Evolutionary conservation across 2,329 filamentous ascomycete genomes (phyloP).

Genomic region (Pseudogymnoascus sp.): DNA sequence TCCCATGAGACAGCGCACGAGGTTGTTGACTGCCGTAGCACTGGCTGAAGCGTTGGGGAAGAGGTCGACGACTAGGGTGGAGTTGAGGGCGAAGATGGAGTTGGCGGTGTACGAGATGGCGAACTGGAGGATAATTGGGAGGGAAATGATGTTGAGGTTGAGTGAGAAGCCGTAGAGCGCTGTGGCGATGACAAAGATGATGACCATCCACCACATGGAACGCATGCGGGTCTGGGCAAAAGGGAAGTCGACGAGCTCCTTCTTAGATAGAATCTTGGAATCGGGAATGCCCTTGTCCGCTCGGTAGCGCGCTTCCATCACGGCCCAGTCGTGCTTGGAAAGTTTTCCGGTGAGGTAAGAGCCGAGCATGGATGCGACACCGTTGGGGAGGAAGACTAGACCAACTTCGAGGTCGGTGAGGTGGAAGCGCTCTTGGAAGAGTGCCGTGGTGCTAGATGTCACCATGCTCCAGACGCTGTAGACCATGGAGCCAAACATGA

Average conservation of each 20-base stretch:
- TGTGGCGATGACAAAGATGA: constrained; percentile 31
- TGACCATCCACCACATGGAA: constrained; percentile 31
- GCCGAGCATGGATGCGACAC: constrained; percentile 34
- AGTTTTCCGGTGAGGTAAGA: constrained; percentile 34
- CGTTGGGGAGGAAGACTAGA: constrained; percentile 36
- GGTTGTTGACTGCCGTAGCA: constrained; percentile 31
- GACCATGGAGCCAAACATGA: constrained; percentile 38
- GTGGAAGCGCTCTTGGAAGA: constrained; percentile 34
- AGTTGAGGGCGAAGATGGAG: constrained; percentile 29
- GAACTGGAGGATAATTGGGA: constrained; percentile 29
- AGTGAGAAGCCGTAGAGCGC: constrained; percentile 31
- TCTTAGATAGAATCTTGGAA: constrained; percentile 19
- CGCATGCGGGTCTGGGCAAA: constrained; percentile 33
- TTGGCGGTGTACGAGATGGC: constrained; percentile 30
- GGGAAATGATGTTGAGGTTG: constrained; percentile 23
- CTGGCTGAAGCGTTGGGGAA: constrained; percentile 28
- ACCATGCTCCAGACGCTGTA: constrained; percentile 45
- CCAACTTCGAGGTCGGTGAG: constrained; percentile 36
- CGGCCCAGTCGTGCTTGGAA: constrained; percentile 34
- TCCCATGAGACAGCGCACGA: constrained; percentile 30
- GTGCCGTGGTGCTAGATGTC: constrained; percentile 35
- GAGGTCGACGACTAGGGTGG: constrained; percentile 30
- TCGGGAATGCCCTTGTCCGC: constrained; percentile 25
- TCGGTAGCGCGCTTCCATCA: constrained; percentile 31
- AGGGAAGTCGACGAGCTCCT: constrained; percentile 34